These are phyloP conservation scores for Ormosia emarginata DNA, from an alignment of 306 rosid species.

Conservation along the genomic window DNA sequence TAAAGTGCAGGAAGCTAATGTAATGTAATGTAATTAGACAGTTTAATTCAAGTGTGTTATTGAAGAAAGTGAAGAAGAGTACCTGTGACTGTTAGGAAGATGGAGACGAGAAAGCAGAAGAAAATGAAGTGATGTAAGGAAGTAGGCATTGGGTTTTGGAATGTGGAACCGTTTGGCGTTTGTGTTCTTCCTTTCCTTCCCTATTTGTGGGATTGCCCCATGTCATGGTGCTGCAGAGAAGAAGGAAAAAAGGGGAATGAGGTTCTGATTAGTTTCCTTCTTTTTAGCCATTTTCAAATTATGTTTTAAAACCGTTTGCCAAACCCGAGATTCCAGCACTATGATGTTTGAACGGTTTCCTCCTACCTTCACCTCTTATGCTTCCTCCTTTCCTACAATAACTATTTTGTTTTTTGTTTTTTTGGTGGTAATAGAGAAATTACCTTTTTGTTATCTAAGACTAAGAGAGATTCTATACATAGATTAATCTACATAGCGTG, in stretches of 20 bases:
- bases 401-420: too few species aligned
- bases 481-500: too few species aligned
- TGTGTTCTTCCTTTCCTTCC: background rate
- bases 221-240: background rate
- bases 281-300: conserved; percentile 34
- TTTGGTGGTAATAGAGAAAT: too few species aligned
- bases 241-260: background rate
- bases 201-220: background rate
- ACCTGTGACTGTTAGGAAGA: conserved; percentile 41
- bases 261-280: conserved; percentile 12
- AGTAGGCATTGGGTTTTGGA: conserved; percentile 37
- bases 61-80: background rate
- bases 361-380: background rate
- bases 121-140: conserved; percentile 20
- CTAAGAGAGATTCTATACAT: too few species aligned
- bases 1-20: background rate
- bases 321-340: background rate
- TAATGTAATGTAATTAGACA: background rate
- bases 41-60: background rate
- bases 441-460: too few species aligned
- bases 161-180: background rate
- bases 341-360: background rate
- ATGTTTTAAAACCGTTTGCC: conserved; percentile 7
- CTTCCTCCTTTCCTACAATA: background rate
- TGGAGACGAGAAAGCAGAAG: conserved; percentile 33